Conservation (phyloP, 768 basidiomycete genomes). For the Pulveroboletus ravenelii region DNA sequence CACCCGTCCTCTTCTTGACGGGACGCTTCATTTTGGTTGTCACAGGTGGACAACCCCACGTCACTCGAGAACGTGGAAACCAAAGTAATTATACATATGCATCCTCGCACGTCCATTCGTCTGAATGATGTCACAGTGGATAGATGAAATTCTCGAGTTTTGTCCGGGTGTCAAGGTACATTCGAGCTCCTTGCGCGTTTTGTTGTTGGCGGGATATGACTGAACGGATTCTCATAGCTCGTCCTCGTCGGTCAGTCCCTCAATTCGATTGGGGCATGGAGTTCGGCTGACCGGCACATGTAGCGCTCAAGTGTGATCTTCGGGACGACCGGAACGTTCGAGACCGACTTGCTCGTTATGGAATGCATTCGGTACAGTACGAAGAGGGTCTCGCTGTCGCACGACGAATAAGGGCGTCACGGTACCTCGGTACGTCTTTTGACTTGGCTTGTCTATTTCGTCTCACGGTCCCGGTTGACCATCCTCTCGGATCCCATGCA, state of each 20-base stretch:
- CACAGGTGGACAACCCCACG: conserved; percentile 86
- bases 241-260: conserved; percentile 77
- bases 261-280: neutral
- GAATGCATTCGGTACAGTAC: conserved; percentile 75
- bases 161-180: conserved; percentile 91
- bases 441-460: neutral
- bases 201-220: neutral
- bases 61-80: conserved; percentile 94
- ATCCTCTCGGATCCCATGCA: neutral
- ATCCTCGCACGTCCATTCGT: neutral
- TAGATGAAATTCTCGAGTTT: conserved; percentile 87
- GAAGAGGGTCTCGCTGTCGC: conserved; percentile 89
- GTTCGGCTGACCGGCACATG: conserved; percentile 9
- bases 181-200: conserved; percentile 2
- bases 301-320: conserved; percentile 94
- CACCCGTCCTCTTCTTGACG: neutral
- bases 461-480: neutral
- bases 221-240: conserved; percentile 42
- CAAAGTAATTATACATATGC: conserved; percentile 50
- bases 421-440: conserved; percentile 76
- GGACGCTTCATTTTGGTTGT: neutral
- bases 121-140: conserved; percentile 57
- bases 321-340: conserved; percentile 73
- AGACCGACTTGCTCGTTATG: conserved; percentile 69
- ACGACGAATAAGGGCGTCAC: conserved; percentile 84